Conservation (phyloP, 495 filamentous ascomycete species). For the Penicillium samsonianum region DNA sequence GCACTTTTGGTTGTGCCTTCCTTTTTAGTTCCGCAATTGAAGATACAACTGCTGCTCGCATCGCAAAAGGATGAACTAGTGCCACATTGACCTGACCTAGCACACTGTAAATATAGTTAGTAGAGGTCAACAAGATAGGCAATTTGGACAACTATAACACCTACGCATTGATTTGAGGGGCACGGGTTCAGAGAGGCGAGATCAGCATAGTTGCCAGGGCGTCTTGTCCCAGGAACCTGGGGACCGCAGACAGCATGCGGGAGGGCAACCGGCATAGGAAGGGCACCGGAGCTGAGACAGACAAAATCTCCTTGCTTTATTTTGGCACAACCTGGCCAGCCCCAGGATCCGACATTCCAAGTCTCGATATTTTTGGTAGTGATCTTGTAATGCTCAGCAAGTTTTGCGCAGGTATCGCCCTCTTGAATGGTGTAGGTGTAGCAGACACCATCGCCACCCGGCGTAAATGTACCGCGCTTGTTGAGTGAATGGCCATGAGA, state of each 20-base stretch:
- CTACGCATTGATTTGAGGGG: slow-evolving; percentile 13
- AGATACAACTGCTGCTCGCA: not conserved
- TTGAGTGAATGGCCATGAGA: not conserved
- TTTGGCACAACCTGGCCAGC: slow-evolving; percentile 16
- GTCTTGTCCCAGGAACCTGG: slow-evolving; percentile 18
- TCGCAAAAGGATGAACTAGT: slow-evolving; percentile 3
- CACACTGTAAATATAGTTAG: slow-evolving; percentile 1
- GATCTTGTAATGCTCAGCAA: slow-evolving; percentile 13
- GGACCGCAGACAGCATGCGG: slow-evolving; percentile 24
- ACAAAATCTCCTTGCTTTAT: slow-evolving; percentile 15
- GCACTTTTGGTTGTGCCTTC: not conserved
- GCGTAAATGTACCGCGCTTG: not conserved
- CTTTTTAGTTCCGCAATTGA: not conserved
- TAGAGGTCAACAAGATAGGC: not conserved
- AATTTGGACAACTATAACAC: not conserved
- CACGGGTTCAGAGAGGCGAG: slow-evolving; percentile 23
- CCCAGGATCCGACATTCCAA: slow-evolving; percentile 15
- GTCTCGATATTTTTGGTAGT: slow-evolving; percentile 15
- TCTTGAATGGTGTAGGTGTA: slow-evolving; percentile 8
- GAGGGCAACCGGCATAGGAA: slow-evolving; percentile 25
- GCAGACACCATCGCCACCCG: slow-evolving; percentile 1
- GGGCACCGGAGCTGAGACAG: slow-evolving; percentile 18
- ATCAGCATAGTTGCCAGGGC: slow-evolving; percentile 17
- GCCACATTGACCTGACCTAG: slow-evolving; percentile 9
- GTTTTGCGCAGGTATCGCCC: slow-evolving; percentile 11